phyloP scores from a whole-genome alignment of 805 yeast genomes.

The Pichia kluyveri region DNA sequence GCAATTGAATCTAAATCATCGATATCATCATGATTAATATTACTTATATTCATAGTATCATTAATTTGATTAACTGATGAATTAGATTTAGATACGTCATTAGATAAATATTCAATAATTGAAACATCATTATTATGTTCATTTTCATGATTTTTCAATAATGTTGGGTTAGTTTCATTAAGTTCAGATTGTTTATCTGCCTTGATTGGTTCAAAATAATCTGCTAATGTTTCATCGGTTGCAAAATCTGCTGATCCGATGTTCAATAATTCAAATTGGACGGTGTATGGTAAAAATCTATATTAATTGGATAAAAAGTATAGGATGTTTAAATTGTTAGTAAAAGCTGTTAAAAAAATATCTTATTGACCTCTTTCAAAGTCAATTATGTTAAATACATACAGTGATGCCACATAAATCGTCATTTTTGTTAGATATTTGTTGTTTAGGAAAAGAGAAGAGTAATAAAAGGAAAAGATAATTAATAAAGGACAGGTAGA shows the following conservation, averaged over 20 bases:
- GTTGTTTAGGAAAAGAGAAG: background rate
- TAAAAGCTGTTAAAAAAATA: too few species aligned
- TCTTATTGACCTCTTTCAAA: too few species aligned
- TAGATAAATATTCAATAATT: conserved; percentile 17
- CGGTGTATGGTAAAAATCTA: conserved; percentile 66
- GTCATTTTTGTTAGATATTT: conserved; percentile 38
- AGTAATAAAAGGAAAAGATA: background rate
- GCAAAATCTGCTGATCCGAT: conserved; percentile 6
- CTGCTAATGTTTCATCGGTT: conserved; percentile 13
- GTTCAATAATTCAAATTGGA: conserved; percentile 46
- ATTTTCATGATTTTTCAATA: background rate
- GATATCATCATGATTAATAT: background rate
- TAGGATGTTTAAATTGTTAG: background rate
- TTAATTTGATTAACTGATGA: conserved; percentile 3
- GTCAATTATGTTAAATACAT: conserved; percentile 23
- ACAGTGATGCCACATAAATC: conserved; percentile 60
- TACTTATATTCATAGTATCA: conserved; percentile 4
- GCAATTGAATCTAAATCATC: conserved; percentile 2
- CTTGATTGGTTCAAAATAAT: conserved; percentile 21
- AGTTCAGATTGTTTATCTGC: background rate
- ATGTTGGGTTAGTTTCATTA: background rate
- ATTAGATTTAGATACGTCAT: conserved; percentile 3
- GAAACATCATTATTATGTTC: conserved; percentile 17
- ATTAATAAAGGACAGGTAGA: too few species aligned
- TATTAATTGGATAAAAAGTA: background rate